A percentile compares a stretch with the other conserved stretches of the same genome.
These are phyloP conservation scores for Leccinum arenicola DNA, from an alignment of 768 basidiomycete species.

Conservation along the genomic window DNA sequence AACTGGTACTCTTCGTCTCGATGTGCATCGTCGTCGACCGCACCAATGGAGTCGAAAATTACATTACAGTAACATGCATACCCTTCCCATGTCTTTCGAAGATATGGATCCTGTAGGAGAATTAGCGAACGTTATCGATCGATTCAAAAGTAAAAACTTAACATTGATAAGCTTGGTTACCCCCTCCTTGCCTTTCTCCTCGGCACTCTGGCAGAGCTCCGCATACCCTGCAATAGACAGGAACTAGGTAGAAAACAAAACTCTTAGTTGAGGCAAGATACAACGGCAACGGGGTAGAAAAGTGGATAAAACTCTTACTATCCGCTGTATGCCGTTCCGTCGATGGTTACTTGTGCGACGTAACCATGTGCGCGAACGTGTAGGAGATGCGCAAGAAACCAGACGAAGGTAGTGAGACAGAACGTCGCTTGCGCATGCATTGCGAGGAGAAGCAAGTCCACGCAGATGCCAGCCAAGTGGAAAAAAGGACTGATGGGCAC, in stretches of 20 bases:
- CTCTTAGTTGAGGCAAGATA: too few relatives aligned
- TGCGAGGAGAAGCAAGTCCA: not conserved
- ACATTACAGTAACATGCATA: slow-evolving; percentile 43
- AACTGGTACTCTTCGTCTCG: slow-evolving; percentile 63
- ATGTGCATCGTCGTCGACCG: slow-evolving; percentile 69
- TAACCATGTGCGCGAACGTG: slow-evolving; percentile 44
- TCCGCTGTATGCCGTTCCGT: slow-evolving; percentile 43
- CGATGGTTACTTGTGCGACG: slow-evolving; percentile 40
- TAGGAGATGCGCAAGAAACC: slow-evolving; percentile 11
- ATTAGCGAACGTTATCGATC: slow-evolving; percentile 12
- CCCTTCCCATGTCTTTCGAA: slow-evolving; percentile 62
- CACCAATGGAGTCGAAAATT: slow-evolving; percentile 65
- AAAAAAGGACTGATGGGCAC: not conserved
- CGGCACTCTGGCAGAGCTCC: slow-evolving; percentile 43
- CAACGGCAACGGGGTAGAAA: too few relatives aligned
- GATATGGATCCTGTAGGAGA: slow-evolving; percentile 44
- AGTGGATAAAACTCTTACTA: too few relatives aligned
- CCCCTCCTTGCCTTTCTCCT: slow-evolving; percentile 32
- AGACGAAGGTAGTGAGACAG: slow-evolving; percentile 1
- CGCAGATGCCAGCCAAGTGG: not conserved
- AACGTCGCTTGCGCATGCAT: not conserved
- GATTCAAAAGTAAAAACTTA: not conserved
- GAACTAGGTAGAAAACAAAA: slow-evolving; percentile 26
- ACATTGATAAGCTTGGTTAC: slow-evolving; percentile 15
- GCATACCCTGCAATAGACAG: slow-evolving; percentile 62